Conservation (phyloP, 164 flowering plant species). For the Akebia trifoliata region DNA sequence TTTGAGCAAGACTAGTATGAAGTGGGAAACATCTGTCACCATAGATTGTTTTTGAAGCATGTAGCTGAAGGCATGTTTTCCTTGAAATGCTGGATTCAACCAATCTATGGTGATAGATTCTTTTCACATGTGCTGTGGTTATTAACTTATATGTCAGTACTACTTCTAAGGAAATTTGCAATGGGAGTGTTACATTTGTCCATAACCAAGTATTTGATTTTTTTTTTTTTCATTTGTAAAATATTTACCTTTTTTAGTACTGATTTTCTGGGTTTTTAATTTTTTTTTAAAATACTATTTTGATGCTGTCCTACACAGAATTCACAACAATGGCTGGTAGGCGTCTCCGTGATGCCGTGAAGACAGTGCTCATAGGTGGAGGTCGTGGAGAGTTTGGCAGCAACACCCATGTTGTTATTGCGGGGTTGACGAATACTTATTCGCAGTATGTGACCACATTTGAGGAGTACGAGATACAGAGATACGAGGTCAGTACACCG, state of each 20-base stretch:
- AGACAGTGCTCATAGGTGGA: constrained; percentile 44
- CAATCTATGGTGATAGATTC: background rate
- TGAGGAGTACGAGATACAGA: constrained; percentile 87
- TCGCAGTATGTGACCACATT: constrained; percentile 92
- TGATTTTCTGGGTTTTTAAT: background rate
- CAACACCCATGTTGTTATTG: constrained; percentile 77
- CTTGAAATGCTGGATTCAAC: background rate
- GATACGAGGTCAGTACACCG: constrained; percentile 77
- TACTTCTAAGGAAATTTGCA: background rate
- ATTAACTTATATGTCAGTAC: background rate
- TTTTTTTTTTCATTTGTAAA: background rate
- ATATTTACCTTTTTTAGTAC: background rate
- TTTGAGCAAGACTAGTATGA: background rate
- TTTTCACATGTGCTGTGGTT: background rate
- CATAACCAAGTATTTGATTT: background rate
- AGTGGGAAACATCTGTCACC: background rate
- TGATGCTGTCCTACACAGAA: constrained; percentile 36
- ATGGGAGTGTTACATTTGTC: background rate
- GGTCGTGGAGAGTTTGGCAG: constrained; percentile 34
- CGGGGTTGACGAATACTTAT: constrained; percentile 88
- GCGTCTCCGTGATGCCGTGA: constrained; percentile 94
- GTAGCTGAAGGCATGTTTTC: background rate
- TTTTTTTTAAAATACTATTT: background rate
- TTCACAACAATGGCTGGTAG: constrained; percentile 99
- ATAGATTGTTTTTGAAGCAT: background rate